phyloP scores from a whole-genome alignment of 345 rosid species.

The Linum usitatissimum region DNA sequence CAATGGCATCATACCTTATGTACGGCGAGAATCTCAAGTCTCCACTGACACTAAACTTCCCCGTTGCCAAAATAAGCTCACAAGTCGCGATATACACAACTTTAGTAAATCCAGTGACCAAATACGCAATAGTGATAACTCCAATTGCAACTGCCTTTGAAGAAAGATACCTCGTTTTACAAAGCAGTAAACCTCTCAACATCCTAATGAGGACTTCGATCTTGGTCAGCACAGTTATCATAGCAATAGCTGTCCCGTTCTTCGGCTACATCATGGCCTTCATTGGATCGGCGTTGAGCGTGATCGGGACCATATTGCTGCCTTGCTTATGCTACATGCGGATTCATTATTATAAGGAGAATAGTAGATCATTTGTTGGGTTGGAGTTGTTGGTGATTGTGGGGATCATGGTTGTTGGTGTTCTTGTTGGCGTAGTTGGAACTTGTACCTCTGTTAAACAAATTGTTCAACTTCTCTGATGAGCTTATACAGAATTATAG shows the following conservation, averaged over 20 bases:
- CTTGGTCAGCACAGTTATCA: conserved; percentile 36
- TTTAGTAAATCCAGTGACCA: conserved; percentile 51
- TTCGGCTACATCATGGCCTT: conserved; percentile 64
- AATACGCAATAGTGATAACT: conserved; percentile 39
- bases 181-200: conserved; percentile 23
- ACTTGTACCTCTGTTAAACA: no score
- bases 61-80: conserved; percentile 30
- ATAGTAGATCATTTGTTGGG: conserved; percentile 16
- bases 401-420: no score
- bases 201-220: conserved; percentile 36
- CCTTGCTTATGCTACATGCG: conserved; percentile 58
- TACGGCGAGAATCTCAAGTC: conserved; percentile 44
- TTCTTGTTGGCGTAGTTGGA: no score
- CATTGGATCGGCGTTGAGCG: conserved; percentile 43
- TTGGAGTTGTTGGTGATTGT: conserved; percentile 30
- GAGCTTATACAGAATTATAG: no score
- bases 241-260: conserved; percentile 49
- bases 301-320: conserved; percentile 35
- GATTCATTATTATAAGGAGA: conserved; percentile 24
- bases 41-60: conserved; percentile 59
- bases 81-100: conserved; percentile 49
- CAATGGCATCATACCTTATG: conserved; percentile 50
- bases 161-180: conserved; percentile 17
- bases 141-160: conserved; percentile 49
- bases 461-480: no score